Evolutionary conservation across 345 rosid species (phyloP).

Genomic region (Syzygium aqueum): DNA sequence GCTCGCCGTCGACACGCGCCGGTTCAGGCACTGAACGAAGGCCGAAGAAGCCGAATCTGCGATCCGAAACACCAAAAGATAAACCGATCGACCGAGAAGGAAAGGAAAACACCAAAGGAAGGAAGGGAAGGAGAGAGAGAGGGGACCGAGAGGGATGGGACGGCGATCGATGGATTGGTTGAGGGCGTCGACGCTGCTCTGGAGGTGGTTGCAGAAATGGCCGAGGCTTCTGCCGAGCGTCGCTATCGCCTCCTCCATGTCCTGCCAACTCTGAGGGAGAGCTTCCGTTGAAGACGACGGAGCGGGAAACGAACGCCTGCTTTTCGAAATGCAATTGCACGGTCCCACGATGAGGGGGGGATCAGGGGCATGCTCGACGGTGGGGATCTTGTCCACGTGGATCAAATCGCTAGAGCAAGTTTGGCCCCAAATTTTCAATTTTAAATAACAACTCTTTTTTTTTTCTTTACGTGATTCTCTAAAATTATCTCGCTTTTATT

Average conservation of each 20-base stretch:
- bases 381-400: background rate
- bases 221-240: slow-evolving; percentile 38
- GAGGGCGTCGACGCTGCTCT: slow-evolving; percentile 65
- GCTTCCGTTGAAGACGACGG: background rate
- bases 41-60: slow-evolving; percentile 81
- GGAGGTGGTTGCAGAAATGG: slow-evolving; percentile 62
- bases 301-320: background rate
- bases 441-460: too few species aligned
- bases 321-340: background rate
- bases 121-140: too few species aligned
- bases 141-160: slow-evolving; percentile 76
- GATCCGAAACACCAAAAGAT: background rate
- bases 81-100: background rate
- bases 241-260: slow-evolving; percentile 51
- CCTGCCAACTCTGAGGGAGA: background rate
- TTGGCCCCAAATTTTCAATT: background rate
- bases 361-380: background rate
- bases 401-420: background rate
- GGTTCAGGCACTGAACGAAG: slow-evolving; percentile 62
- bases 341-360: background rate
- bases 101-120: too few species aligned
- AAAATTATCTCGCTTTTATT: too few species aligned
- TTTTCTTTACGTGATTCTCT: too few species aligned
- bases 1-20: slow-evolving; percentile 43
- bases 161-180: slow-evolving; percentile 73